Evolutionary conservation across 768 basidiomycete species (phyloP), one percentile per base, ranked within the genome.

Genomic region (Agaricus subrufescens): DNA sequence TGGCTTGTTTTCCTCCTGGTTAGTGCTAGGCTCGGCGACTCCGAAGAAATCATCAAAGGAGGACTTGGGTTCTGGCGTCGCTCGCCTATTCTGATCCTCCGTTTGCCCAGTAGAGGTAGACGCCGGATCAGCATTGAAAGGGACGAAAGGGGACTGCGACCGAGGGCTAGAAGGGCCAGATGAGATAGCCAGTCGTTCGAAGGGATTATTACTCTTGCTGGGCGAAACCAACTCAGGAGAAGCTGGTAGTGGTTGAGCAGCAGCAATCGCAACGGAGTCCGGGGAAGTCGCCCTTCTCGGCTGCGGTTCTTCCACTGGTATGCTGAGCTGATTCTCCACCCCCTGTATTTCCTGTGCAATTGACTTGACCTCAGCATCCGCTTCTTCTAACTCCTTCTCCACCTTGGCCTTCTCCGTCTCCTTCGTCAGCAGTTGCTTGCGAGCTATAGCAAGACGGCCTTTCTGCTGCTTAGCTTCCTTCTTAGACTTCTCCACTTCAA

Each of bases 391-490:
- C 61, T 94, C 93, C 65, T 83, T 83, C 62, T 87, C 81, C 9
- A 75, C 76, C 67, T 83, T 89, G 12, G 79, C 81, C 54, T 80
- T 83, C 63, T 91, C 90, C 0, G 79, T 75, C 68, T 98, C 96
- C 59, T 91, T 88, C 4, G 89, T 83, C 26, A 81, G 81, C 27
- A 98, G 75, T 73, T 98, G 97, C 69, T 99, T 98, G 75, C 87
- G 88, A 4, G 92, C 91, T 67, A 98, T 96, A 4, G 94, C 94
- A 25, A 96, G 78, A 60, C 96, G 77, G 9, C 97, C 97, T 68
- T 93, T 98, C 74, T 98, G 95, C 66, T 97, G 93, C 68, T 96
- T 89, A 1, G 91, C 93, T 50, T 98, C 95, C 72, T 91, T 98
- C 75, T 86, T 94, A 40, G 81, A 69, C 73, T 90, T 94, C 69